Evolutionary conservation across 495 filamentous ascomycete species (phyloP).

Genomic region (Penicillium steckii): DNA sequence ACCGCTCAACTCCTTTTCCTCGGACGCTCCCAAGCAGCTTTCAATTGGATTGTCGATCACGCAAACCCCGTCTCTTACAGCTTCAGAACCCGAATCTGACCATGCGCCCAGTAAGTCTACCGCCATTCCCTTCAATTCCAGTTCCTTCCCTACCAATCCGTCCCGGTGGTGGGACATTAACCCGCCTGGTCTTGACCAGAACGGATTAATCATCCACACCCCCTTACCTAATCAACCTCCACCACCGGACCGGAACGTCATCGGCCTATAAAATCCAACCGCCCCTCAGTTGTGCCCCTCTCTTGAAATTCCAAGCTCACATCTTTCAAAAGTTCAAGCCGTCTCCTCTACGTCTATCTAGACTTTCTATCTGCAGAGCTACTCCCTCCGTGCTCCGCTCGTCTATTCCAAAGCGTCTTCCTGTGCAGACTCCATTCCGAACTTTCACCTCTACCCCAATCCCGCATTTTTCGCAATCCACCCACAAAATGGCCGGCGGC

Average conservation of each 20-base stretch:
- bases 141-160: too few species aligned
- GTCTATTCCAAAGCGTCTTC: slow-evolving; percentile 10
- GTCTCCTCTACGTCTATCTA: slow-evolving; percentile 14
- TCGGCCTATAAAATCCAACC: slow-evolving; percentile 27
- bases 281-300: slow-evolving; percentile 29
- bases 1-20: slow-evolving; percentile 12
- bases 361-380: slow-evolving; percentile 17
- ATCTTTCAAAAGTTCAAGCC: slow-evolving; percentile 15
- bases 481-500: slow-evolving; percentile 51
- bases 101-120: slow-evolving; percentile 19
- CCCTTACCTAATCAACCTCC: slow-evolving; percentile 25
- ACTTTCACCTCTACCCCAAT: slow-evolving; percentile 34
- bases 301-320: slow-evolving; percentile 14
- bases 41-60: slow-evolving; percentile 1
- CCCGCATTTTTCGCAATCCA: slow-evolving; percentile 45
- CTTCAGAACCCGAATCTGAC: slow-evolving; percentile 5
- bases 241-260: slow-evolving; percentile 19
- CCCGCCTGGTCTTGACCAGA: not conserved
- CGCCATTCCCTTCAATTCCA: not conserved
- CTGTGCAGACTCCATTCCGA: slow-evolving; percentile 13
- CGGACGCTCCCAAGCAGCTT: slow-evolving; percentile 1
- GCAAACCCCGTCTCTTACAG: not conserved
- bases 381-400: slow-evolving; percentile 30
- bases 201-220: slow-evolving; percentile 16
- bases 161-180: too few species aligned